Percentiles rank a stretch among this genome's conserved stretches.
These are phyloP conservation scores for Syzygium malaccense DNA, from an alignment of 441 rosid species.

Conservation along the genomic window DNA sequence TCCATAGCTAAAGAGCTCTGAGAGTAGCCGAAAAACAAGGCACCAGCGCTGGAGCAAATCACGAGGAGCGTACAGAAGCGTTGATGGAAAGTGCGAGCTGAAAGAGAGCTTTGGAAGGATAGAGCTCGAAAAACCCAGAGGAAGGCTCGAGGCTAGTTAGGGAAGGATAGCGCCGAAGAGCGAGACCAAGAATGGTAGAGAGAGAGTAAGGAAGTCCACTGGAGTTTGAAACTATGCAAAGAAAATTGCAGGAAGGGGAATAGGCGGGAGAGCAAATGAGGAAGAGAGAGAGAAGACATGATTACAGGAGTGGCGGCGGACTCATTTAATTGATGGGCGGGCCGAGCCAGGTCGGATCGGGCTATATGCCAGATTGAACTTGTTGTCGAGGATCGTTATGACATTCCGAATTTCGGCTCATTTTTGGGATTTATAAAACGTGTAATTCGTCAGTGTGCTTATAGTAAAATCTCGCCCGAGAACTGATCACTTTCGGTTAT, in stretches of 20 bases:
- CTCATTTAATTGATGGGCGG: neutral
- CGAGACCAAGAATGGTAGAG: neutral
- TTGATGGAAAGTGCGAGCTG: neutral
- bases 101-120: neutral
- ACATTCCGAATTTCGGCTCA: too few relatives aligned
- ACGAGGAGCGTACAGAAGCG: neutral
- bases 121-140: neutral
- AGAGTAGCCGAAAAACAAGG: too few relatives aligned
- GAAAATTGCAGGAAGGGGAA: neutral
- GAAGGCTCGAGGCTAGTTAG: neutral
- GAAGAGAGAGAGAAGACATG: too few relatives aligned
- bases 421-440: too few relatives aligned
- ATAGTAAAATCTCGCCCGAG: too few relatives aligned
- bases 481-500: too few relatives aligned
- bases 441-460: too few relatives aligned
- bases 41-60: neutral
- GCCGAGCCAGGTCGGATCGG: neutral
- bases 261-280: neutral
- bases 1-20: too few relatives aligned
- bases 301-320: neutral
- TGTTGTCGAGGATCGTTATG: neutral
- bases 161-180: neutral
- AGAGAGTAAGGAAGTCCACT: neutral
- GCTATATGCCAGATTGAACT: neutral
- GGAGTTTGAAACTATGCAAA: neutral